Conservation (phyloP, 2,329 filamentous ascomycete species). For the Diaporthe vaccinii region DNA sequence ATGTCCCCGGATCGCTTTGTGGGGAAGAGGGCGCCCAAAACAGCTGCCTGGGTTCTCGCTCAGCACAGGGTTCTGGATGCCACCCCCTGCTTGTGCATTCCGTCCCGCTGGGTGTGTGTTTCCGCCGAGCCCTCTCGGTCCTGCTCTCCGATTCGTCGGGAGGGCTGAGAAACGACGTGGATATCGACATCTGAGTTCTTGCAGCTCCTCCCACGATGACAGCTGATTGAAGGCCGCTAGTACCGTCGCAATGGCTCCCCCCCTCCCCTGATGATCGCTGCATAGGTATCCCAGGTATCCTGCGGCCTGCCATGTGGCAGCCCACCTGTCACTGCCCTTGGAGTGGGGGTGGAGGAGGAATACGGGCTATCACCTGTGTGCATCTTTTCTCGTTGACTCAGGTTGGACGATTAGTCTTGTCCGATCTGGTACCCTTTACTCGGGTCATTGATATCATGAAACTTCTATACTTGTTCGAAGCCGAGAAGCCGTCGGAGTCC, state of each 20-base stretch:
- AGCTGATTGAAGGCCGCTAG: slow-evolving; percentile 33
- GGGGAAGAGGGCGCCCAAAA: slow-evolving; percentile 37
- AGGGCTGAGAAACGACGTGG: slow-evolving; percentile 27
- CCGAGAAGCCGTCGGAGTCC: slow-evolving; percentile 38
- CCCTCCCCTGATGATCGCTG: slow-evolving; percentile 38
- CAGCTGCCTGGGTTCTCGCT: slow-evolving; percentile 8
- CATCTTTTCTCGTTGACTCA: slow-evolving; percentile 24
- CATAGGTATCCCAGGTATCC: slow-evolving; percentile 1
- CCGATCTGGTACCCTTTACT: slow-evolving; percentile 11
- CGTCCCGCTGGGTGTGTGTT: slow-evolving; percentile 34
- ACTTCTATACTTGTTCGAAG: slow-evolving; percentile 24
- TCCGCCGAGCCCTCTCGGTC: slow-evolving; percentile 28
- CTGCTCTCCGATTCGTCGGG: slow-evolving; percentile 32
- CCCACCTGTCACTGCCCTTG: slow-evolving; percentile 33
- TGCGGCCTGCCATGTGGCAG: slow-evolving; percentile 35
- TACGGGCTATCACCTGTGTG: slow-evolving; percentile 23
- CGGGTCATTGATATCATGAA: slow-evolving; percentile 19
- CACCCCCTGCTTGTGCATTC: slow-evolving; percentile 22
- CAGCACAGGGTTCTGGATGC: slow-evolving; percentile 25
- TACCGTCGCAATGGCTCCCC: slow-evolving; percentile 34
- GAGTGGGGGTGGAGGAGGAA: slow-evolving; percentile 30
- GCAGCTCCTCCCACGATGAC: slow-evolving; percentile 29
- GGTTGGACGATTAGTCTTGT: slow-evolving; percentile 29
- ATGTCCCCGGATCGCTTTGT: slow-evolving; percentile 39
- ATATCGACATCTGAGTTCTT: slow-evolving; percentile 19